phyloP scores from a whole-genome alignment of 208 protist genomes.

The Crithidia fasciculata region DNA sequence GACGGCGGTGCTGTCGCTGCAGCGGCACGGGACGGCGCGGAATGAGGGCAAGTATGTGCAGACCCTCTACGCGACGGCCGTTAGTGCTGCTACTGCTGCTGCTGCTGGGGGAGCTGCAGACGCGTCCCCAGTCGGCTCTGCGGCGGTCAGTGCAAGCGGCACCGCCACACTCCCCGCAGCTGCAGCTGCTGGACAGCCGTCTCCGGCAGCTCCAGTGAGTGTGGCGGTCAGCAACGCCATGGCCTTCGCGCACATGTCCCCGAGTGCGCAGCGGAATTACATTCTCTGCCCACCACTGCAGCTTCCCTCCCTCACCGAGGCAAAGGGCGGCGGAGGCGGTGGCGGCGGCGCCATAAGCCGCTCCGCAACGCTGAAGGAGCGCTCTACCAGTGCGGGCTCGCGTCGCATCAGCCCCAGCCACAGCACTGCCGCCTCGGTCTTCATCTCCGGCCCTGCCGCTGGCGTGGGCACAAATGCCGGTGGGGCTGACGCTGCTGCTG shows the following conservation, averaged over 20 bases:
- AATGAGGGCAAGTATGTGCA: slow-evolving; percentile 56
- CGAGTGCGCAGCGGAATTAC: slow-evolving; percentile 66
- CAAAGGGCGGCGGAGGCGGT: slow-evolving; percentile 22
- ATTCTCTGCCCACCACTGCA: slow-evolving; percentile 59
- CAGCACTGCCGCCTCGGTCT: neutral
- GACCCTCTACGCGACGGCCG: slow-evolving; percentile 18
- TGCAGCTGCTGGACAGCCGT: slow-evolving; percentile 17
- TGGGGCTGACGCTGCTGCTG: neutral
- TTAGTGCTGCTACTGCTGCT: neutral
- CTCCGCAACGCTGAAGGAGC: slow-evolving; percentile 1
- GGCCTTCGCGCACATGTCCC: slow-evolving; percentile 49
- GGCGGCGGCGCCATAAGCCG: neutral
- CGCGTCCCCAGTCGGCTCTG: neutral
- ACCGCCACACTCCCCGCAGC: neutral
- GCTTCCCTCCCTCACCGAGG: slow-evolving; percentile 24
- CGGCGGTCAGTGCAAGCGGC: too few species aligned
- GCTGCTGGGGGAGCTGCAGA: neutral
- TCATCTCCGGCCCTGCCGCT: neutral
- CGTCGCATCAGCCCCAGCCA: neutral
- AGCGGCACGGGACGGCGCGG: slow-evolving; percentile 72
- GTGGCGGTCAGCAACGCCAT: slow-evolving; percentile 17
- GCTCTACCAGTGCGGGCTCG: slow-evolving; percentile 1
- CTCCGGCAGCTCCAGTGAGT: neutral
- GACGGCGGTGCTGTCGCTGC: slow-evolving; percentile 68
- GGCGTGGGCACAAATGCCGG: neutral